Conservation (phyloP, 2,329 filamentous ascomycete genomes). For the Verticillium albo-atrum region DNA sequence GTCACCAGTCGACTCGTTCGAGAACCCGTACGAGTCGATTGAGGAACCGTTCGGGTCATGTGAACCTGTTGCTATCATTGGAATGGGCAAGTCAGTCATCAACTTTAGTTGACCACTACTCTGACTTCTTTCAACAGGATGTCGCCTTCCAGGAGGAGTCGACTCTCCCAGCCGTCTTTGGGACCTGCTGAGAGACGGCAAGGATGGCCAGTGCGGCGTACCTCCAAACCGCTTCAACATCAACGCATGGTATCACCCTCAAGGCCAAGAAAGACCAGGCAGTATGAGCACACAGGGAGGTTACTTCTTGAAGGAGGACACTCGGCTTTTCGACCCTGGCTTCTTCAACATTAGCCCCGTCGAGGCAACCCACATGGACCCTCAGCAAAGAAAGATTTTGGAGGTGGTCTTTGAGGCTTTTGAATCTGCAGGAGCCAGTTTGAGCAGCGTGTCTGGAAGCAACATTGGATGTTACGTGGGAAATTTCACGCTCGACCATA, state of each 20-base stretch:
- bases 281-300: constrained; percentile 13
- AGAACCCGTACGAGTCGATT: too few species aligned
- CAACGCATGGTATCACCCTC: constrained; percentile 14
- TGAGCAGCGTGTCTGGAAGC: constrained; percentile 18
- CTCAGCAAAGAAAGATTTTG: constrained; percentile 34
- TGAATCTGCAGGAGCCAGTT: constrained; percentile 26
- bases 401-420: constrained; percentile 38
- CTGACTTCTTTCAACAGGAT: constrained; percentile 15
- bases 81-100: constrained; percentile 12
- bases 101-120: too few species aligned
- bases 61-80: constrained; percentile 35
- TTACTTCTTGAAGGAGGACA: constrained; percentile 22
- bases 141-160: constrained; percentile 30
- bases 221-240: constrained; percentile 18
- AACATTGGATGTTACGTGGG: constrained; percentile 25
- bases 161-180: constrained; percentile 27
- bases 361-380: constrained; percentile 36
- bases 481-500: constrained; percentile 18
- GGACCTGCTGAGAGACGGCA: constrained; percentile 19
- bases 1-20: too few species aligned
- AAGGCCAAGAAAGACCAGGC: constrained; percentile 14
- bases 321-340: constrained; percentile 25
- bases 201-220: constrained; percentile 4
- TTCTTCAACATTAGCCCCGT: constrained; percentile 35
- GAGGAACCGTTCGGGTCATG: too few species aligned